Percentiles rank a stretch among this genome's conserved stretches.
phyloP scores from a whole-genome alignment of 2,329 filamentous ascomycete species.

The Sarocladium kiliense region DNA sequence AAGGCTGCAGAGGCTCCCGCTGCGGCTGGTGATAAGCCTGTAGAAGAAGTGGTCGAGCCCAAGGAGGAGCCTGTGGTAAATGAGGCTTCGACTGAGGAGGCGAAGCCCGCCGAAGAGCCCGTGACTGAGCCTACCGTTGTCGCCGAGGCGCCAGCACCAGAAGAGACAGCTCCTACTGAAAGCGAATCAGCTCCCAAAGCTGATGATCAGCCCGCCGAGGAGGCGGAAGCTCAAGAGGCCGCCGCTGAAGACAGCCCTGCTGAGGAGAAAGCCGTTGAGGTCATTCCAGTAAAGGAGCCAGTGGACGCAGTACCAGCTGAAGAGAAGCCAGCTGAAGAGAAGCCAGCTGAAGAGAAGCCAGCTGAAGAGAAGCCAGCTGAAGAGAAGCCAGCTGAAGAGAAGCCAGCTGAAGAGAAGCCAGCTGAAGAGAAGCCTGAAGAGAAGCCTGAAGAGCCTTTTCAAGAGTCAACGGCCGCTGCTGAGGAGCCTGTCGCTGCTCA shows the following conservation, averaged over 20 bases:
- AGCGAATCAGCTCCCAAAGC: conserved; percentile 15
- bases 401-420: background rate
- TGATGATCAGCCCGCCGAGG: conserved; percentile 7
- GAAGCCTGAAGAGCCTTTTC: background rate
- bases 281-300: background rate
- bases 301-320: background rate
- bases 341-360: conserved; percentile 8
- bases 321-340: background rate
- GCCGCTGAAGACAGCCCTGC: conserved; percentile 4
- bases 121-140: background rate
- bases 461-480: background rate
- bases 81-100: background rate
- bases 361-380: background rate
- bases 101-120: conserved; percentile 8
- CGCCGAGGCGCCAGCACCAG: conserved; percentile 4
- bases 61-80: background rate
- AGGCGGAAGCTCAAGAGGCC: background rate
- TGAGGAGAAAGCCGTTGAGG: conserved; percentile 10
- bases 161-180: too few species aligned
- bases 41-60: background rate
- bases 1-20: background rate
- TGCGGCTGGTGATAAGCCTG: background rate
- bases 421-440: conserved; percentile 14
- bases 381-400: background rate
- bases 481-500: background rate